These are phyloP conservation scores for Trichomonas tenax DNA, from an alignment of 208 protist species.

Conservation along the genomic window DNA sequence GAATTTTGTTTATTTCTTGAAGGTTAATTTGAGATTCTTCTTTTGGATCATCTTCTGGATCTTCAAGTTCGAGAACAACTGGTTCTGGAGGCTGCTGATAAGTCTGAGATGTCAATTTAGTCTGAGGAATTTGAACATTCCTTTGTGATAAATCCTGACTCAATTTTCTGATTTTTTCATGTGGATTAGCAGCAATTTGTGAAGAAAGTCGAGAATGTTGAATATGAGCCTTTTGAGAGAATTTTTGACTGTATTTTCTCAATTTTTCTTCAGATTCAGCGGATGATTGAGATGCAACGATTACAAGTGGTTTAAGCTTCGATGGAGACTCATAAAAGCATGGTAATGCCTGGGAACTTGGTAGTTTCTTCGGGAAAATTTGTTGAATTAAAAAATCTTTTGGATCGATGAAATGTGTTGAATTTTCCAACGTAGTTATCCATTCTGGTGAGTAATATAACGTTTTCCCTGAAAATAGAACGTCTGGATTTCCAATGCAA, in stretches of 20 bases:
- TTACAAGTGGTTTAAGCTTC: background rate
- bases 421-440: background rate
- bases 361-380: background rate
- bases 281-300: background rate
- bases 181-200: background rate
- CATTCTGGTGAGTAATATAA: background rate
- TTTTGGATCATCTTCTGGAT: background rate
- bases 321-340: background rate
- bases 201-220: background rate
- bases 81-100: background rate
- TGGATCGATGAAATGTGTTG: background rate
- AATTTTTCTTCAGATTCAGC: background rate
- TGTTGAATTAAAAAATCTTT: background rate
- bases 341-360: background rate
- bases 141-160: too few species aligned
- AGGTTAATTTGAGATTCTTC: background rate
- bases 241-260: background rate
- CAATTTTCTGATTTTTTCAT: too few species aligned
- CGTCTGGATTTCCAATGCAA: background rate
- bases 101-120: background rate
- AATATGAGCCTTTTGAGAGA: background rate
- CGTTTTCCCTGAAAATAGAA: background rate
- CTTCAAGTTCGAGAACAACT: background rate
- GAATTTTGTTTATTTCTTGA: background rate
- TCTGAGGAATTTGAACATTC: background rate